These are phyloP conservation scores for Baeospora myosura DNA, from an alignment of 1,284 basidiomycete genomes.

Conservation along the genomic window DNA sequence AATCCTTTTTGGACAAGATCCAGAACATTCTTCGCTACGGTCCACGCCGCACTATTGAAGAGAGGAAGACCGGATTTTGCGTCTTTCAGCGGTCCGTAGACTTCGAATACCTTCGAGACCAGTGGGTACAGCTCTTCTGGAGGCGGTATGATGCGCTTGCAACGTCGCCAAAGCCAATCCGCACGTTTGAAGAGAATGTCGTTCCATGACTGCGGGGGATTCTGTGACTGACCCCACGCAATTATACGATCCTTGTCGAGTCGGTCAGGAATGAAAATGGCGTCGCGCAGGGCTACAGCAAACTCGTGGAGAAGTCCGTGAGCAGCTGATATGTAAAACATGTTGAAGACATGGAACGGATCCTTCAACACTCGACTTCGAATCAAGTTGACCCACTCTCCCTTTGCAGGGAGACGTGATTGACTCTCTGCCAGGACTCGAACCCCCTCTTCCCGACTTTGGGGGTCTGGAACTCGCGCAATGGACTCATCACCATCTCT, in stretches of 20 bases:
- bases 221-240: slow-evolving; percentile 16
- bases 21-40: slow-evolving; percentile 20
- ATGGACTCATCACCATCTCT: neutral
- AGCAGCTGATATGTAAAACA: slow-evolving; percentile 22
- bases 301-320: slow-evolving; percentile 25
- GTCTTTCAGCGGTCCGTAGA: slow-evolving; percentile 24
- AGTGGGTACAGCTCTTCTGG: slow-evolving; percentile 13
- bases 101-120: slow-evolving; percentile 18
- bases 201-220: slow-evolving; percentile 16
- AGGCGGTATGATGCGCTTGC: slow-evolving; percentile 6
- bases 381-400: slow-evolving; percentile 4
- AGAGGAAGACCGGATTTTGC: slow-evolving; percentile 19
- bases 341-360: slow-evolving; percentile 25
- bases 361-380: slow-evolving; percentile 23
- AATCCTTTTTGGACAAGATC: slow-evolving; percentile 15
- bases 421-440: neutral
- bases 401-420: neutral
- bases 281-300: slow-evolving; percentile 21
- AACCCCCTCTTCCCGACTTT: neutral
- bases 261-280: slow-evolving; percentile 23
- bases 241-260: slow-evolving; percentile 19
- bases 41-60: slow-evolving; percentile 22
- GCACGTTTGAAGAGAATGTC: slow-evolving; percentile 12
- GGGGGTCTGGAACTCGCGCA: neutral
- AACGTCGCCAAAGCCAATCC: slow-evolving; percentile 19